Percentiles rank a stretch among this genome's conserved stretches.
Conservation (phyloP, 176 grass and related monocot species). For the Sorghum bicolor region DNA sequence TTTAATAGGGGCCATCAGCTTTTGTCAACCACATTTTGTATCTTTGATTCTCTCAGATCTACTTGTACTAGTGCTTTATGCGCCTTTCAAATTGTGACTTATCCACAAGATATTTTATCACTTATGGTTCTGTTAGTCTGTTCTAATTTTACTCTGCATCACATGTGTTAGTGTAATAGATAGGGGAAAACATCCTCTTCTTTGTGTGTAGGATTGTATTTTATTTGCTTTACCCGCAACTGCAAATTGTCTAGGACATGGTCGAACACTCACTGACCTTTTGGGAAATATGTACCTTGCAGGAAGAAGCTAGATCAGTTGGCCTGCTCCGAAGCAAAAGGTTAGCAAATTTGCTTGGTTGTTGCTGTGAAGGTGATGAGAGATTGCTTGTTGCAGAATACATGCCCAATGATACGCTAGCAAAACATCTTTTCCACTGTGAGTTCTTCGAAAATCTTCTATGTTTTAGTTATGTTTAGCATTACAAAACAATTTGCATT, state of each 20-base stretch:
- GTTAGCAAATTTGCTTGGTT: slow-evolving; percentile 89
- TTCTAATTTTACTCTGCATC: not conserved
- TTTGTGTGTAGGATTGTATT: not conserved
- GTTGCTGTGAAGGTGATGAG: slow-evolving; percentile 95
- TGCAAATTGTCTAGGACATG: not conserved
- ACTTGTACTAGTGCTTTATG: not conserved
- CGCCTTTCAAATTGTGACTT: not conserved
- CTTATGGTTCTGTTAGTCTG: not conserved
- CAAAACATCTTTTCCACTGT: slow-evolving; percentile 99
- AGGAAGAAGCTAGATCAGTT: slow-evolving; percentile 94
- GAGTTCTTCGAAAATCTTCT: slow-evolving; percentile 33
- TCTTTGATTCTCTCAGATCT: not conserved
- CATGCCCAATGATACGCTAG: slow-evolving; percentile 95
- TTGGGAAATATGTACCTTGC: slow-evolving; percentile 30
- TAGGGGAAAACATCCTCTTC: not conserved
- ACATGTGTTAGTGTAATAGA: not conserved
- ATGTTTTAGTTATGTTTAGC: not conserved
- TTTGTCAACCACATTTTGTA: not conserved
- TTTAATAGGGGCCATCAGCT: not conserved
- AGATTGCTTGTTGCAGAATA: slow-evolving; percentile 98
- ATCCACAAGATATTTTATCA: not conserved
- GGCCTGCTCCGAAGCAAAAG: slow-evolving; percentile 81
- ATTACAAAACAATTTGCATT: not conserved
- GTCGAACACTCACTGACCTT: not conserved
- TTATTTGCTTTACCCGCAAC: not conserved